A percentile compares a stretch with the other conserved stretches of the same genome.
These are phyloP conservation scores for Viola pubescens DNA, from an alignment of 441 rosid species.

Conservation along the genomic window DNA sequence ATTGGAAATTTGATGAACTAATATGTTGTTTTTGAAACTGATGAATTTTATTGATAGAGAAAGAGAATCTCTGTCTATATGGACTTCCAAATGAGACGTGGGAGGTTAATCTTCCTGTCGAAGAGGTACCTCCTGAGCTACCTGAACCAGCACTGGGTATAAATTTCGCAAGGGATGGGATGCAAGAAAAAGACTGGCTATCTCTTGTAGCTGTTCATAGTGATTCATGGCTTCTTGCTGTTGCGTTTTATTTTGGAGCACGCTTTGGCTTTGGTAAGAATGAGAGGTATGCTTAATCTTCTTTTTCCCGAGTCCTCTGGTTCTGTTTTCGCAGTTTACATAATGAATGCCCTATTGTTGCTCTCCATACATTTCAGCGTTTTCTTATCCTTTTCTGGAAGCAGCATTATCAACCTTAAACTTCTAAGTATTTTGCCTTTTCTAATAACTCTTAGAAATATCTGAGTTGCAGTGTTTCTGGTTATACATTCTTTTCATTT, in stretches of 20 bases:
- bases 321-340: background rate
- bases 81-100: conserved; percentile 86
- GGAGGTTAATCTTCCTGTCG: conserved; percentile 97
- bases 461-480: background rate
- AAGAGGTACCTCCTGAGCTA: conserved; percentile 96
- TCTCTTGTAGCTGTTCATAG: conserved; percentile 92
- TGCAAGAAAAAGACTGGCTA: conserved; percentile 93
- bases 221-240: conserved; percentile 92
- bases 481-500: background rate
- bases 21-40: conserved; percentile 8
- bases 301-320: background rate
- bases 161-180: conserved; percentile 95
- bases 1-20: background rate
- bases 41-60: conserved; percentile 38
- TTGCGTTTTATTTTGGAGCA: conserved; percentile 90
- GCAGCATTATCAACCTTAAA: too few species aligned
- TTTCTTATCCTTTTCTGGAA: too few species aligned
- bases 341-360: too few species aligned
- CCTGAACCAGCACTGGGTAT: conserved; percentile 97
- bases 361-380: too few species aligned
- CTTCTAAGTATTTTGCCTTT: too few species aligned
- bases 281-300: conserved; percentile 55
- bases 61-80: conserved; percentile 86
- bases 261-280: conserved; percentile 81
- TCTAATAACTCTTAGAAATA: too few species aligned